phyloP scores from a whole-genome alignment of 768 basidiomycete species.

The Tricholoma furcatifolium region DNA sequence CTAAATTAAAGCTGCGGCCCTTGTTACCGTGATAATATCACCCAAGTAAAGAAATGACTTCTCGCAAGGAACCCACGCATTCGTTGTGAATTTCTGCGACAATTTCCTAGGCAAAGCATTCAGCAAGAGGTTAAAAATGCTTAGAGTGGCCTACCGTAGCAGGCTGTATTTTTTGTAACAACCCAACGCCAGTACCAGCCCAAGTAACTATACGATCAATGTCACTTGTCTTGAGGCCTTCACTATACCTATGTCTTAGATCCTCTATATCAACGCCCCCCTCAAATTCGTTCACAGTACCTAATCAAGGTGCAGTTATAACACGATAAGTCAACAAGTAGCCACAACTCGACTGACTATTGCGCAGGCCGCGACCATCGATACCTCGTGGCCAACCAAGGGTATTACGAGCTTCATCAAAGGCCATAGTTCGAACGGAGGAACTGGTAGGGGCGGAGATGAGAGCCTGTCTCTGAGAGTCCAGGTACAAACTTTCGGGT shows the following conservation, averaged over 20 bases:
- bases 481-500: constrained; percentile 59
- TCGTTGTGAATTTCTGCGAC: not conserved
- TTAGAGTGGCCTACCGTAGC: constrained; percentile 31
- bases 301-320: constrained; percentile 23
- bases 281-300: constrained; percentile 57
- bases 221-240: constrained; percentile 45
- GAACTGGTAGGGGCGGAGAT: constrained; percentile 40
- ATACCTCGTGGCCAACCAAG: constrained; percentile 60
- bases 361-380: constrained; percentile 61
- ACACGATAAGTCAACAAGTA: not conserved
- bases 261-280: constrained; percentile 41
- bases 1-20: constrained; percentile 21
- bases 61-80: not conserved
- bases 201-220: constrained; percentile 56
- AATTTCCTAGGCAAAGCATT: not conserved
- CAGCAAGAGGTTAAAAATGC: not conserved
- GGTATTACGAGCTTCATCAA: constrained; percentile 56
- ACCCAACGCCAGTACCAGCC: constrained; percentile 66
- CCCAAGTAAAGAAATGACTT: no score
- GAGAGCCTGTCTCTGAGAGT: constrained; percentile 52
- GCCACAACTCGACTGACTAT: constrained; percentile 31
- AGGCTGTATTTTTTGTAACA: constrained; percentile 44
- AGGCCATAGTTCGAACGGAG: constrained; percentile 61
- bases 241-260: constrained; percentile 43
- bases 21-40: constrained; percentile 22